Conservation (phyloP, 2,329 filamentous ascomycete species). For the Xylaria hypoxylon region DNA sequence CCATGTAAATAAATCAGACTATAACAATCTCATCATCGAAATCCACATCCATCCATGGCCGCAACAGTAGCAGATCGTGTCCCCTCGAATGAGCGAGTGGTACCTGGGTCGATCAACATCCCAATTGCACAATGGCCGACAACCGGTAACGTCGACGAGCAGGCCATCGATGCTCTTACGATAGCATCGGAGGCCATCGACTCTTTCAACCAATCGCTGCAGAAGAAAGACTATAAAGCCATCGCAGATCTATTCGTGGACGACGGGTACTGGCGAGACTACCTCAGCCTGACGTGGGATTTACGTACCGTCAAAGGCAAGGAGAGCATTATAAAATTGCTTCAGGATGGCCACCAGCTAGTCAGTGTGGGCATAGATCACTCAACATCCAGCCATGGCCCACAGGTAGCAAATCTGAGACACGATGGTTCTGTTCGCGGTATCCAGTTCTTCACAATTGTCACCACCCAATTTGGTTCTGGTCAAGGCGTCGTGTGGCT, state of each 20-base stretch:
- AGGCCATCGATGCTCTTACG: conserved; percentile 51
- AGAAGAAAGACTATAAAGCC: conserved; percentile 49
- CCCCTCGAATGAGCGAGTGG: conserved; percentile 48
- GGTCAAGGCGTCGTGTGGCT: conserved; percentile 65
- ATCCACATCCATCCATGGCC: conserved; percentile 35
- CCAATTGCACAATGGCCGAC: conserved; percentile 57
- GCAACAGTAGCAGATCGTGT: conserved; percentile 20
- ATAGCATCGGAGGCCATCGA: conserved; percentile 54
- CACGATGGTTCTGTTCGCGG: conserved; percentile 58
- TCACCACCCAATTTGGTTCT: conserved; percentile 59
- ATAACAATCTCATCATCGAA: not conserved
- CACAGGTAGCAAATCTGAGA: conserved; percentile 58
- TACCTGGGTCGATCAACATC: conserved; percentile 54
- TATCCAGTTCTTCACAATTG: conserved; percentile 62
- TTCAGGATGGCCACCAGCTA: conserved; percentile 49
- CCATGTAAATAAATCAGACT: not conserved
- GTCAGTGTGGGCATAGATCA: conserved; percentile 56
- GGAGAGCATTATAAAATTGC: conserved; percentile 53
- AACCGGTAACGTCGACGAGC: conserved; percentile 47
- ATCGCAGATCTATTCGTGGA: conserved; percentile 60
- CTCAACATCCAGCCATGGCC: conserved; percentile 55
- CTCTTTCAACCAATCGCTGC: conserved; percentile 55
- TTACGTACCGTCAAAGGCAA: conserved; percentile 64
- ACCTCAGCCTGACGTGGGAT: conserved; percentile 67
- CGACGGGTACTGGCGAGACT: conserved; percentile 68